phyloP scores from a whole-genome alignment of 257 asterid genomes.

The Solanum appendiculatum region DNA sequence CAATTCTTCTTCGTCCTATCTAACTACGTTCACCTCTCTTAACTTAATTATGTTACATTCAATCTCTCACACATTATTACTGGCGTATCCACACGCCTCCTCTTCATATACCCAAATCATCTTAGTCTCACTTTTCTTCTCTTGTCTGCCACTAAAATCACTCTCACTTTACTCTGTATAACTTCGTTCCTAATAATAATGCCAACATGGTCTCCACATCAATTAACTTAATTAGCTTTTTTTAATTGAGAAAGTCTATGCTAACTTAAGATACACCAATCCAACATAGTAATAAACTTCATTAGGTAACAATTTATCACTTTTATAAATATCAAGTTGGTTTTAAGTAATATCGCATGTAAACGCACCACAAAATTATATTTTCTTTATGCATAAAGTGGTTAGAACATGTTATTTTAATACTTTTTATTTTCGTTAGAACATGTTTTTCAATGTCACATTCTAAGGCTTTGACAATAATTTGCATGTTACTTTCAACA shows the following conservation, averaged over 20 bases:
- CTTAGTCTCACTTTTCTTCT: neutral
- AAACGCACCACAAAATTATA: neutral
- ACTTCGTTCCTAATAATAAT: neutral
- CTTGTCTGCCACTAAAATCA: fast-evolving
- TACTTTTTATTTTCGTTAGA: neutral
- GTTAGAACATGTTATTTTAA: constrained; percentile 8
- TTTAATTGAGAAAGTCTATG: neutral
- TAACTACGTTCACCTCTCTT: neutral
- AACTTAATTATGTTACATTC: neutral
- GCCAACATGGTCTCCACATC: neutral
- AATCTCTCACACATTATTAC: neutral
- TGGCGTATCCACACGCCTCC: fast-evolving
- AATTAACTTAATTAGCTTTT: neutral
- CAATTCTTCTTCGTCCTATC: neutral
- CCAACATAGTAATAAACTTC: neutral
- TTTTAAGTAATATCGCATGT: neutral
- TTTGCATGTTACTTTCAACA: neutral
- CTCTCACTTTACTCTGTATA: fast-evolving
- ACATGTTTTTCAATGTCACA: constrained; percentile 13
- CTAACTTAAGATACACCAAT: neutral
- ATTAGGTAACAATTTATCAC: neutral
- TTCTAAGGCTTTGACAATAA: neutral
- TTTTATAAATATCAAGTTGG: neutral
- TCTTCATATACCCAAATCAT: neutral
- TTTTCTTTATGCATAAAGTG: neutral